phyloP scores from a whole-genome alignment of 768 basidiomycete species.

The Mycena metata region DNA sequence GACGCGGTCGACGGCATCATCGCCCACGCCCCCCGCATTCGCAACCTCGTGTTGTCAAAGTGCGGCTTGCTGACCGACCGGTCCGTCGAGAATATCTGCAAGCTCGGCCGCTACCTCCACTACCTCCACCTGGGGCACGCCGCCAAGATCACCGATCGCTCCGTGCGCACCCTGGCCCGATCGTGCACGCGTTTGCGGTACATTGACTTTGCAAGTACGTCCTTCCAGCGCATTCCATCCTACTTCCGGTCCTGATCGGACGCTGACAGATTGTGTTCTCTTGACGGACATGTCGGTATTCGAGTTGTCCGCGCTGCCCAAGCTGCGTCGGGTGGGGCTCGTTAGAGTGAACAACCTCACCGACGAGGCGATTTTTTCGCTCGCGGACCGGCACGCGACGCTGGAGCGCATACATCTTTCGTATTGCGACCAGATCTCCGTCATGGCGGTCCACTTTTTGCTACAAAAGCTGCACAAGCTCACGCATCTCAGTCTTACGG shows the following conservation, averaged over 20 bases:
- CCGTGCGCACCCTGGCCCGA: conserved; percentile 85
- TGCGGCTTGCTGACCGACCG: conserved; percentile 84
- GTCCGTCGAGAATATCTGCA: conserved; percentile 86
- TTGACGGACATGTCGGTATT: conserved; percentile 96
- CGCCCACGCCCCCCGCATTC: conserved; percentile 83
- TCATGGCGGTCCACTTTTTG: conserved; percentile 91
- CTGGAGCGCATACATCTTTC: conserved; percentile 97
- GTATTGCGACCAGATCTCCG: conserved; percentile 95
- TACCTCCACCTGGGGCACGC: conserved; percentile 97
- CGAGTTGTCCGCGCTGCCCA: conserved; percentile 88
- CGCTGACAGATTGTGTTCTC: conserved; percentile 76
- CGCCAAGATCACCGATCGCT: conserved; percentile 88
- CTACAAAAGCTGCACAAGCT: conserved; percentile 90
- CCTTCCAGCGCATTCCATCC: conserved; percentile 2
- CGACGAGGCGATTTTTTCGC: conserved; percentile 91
- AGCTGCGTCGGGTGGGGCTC: conserved; percentile 93
- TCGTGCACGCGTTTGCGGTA: conserved; percentile 93
- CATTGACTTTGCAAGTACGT: conserved; percentile 95
- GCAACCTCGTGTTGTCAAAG: conserved; percentile 90
- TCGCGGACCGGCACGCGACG: conserved; percentile 87
- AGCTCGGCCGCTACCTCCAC: conserved; percentile 92
- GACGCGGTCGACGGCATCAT: conserved; percentile 87
- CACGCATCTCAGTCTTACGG: conserved; percentile 97
- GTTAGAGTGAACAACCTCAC: conserved; percentile 95
- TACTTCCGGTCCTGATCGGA: conserved; percentile 35